Evolutionary conservation across 1,139 yeast species (phyloP).

Genomic region (Sugiyamaella novakii): DNA sequence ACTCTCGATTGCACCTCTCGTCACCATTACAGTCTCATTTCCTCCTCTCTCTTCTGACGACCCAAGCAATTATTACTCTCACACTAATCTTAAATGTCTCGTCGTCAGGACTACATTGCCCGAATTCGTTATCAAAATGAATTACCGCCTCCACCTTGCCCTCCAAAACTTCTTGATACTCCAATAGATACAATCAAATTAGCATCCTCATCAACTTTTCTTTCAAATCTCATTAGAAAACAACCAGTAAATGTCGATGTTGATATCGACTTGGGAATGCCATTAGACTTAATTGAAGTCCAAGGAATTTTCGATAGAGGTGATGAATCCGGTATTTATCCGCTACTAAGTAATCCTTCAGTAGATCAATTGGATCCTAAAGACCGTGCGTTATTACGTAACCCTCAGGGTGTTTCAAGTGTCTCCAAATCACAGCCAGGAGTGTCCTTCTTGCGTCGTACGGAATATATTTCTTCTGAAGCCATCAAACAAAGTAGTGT

Average conservation of each 20-base stretch:
- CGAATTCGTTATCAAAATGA: constrained; percentile 82
- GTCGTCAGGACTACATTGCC: constrained; percentile 82
- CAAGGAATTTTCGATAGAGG: constrained; percentile 70
- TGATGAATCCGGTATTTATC: constrained; percentile 51
- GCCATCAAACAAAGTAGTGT: constrained; percentile 32
- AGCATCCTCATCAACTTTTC: constrained; percentile 57
- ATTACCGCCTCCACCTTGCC: constrained; percentile 90
- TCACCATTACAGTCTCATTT: too few species aligned
- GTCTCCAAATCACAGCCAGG: constrained; percentile 56
- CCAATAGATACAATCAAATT: constrained; percentile 49
- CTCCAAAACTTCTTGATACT: constrained; percentile 76
- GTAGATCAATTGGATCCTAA: constrained; percentile 59
- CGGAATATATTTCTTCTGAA: constrained; percentile 75
- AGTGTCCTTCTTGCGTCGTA: constrained; percentile 88
- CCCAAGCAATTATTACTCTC: not conserved
- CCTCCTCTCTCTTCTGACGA: too few species aligned
- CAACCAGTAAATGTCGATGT: constrained; percentile 67
- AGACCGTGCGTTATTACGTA: constrained; percentile 76
- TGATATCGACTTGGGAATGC: constrained; percentile 79
- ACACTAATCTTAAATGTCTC: constrained; percentile 26
- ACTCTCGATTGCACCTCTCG: too few species aligned
- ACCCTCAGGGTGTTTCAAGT: constrained; percentile 55
- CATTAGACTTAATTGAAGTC: constrained; percentile 67
- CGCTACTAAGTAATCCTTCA: constrained; percentile 21
- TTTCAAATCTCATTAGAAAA: constrained; percentile 75